A percentile compares a stretch with the other conserved stretches of the same genome.
These are phyloP conservation scores for Eucalyptus tenuipes DNA, from an alignment of 345 rosid species.

Conservation along the genomic window DNA sequence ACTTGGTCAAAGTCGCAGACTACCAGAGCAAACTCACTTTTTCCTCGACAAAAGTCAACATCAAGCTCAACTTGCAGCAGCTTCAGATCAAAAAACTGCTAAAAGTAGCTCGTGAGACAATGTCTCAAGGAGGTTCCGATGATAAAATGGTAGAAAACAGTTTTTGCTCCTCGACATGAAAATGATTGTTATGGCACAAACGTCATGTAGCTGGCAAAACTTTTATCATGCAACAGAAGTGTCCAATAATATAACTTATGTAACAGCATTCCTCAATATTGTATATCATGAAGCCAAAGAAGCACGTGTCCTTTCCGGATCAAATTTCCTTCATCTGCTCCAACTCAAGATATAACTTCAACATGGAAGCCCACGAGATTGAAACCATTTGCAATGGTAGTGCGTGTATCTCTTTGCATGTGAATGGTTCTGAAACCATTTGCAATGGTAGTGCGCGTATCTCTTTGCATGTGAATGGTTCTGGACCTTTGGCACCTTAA, in stretches of 20 bases:
- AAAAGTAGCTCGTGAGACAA: background rate
- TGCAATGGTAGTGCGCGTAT: background rate
- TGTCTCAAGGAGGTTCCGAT: background rate
- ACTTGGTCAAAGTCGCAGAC: background rate
- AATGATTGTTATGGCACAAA: background rate
- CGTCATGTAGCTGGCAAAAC: background rate
- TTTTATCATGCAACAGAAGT: background rate
- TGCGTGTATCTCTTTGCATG: background rate
- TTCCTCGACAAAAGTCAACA: background rate
- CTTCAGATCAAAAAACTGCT: background rate
- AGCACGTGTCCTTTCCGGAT: accelerated
- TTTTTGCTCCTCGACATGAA: background rate
- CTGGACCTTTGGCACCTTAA: too few relatives aligned
- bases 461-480: too few relatives aligned
- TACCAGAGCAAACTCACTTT: background rate
- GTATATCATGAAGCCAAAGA: background rate
- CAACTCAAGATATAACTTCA: background rate
- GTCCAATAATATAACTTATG: background rate
- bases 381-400: background rate
- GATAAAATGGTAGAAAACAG: accelerated
- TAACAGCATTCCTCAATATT: background rate
- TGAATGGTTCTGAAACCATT: background rate
- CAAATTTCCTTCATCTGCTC: background rate
- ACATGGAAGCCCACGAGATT: background rate
- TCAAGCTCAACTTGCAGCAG: background rate